Evolutionary conservation across 495 filamentous ascomycete genomes (phyloP), one percentile per base, ranked within the genome.

Genomic region (Tuber aestivum): DNA sequence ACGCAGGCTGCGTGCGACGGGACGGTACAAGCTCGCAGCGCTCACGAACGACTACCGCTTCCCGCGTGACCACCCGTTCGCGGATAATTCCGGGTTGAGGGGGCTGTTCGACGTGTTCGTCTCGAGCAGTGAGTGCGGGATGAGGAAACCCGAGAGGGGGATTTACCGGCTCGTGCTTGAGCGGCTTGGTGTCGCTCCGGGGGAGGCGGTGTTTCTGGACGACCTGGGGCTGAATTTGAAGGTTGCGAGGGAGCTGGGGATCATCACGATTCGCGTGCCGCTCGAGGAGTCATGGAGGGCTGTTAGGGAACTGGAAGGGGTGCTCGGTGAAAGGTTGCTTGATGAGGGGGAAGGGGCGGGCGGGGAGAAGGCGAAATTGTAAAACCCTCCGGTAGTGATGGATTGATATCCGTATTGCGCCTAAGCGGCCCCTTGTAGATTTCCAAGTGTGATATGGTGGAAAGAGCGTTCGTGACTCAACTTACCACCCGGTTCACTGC

Each of bases 161-260:
- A 94, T 97, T 70, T 99, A 97, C 82, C 84, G 90, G 78, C 85
- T 91, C 70, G 92, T 94, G 12, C 77, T 97, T 71, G 35, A 84
- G 80, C 73, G 84, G 82, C 10, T 79, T 61, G 75, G 84, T 84
- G 72, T 86, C 83, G 76, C 88, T 87, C 84, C 92, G 0, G 87
- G 86, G 16, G 92, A 97, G 72, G 85, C 97, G 70, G 86, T 97
- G 27, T 98, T 99, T 84, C 83, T 97, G 71, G 95, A 99, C 86
- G 95, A 99, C 84, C 98, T 99, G 82, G 95, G 95, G 0, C 89
- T 92, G 86, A 99, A 99, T 83, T 83, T 97, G 79, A 95, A 94
- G 85, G 89, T 87, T 18, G 95, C 91, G 18, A 94, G 87, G 85
- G 86, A 85, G 72, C 83, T 89, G 18, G 95, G 95, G 40, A 91